phyloP scores from a whole-genome alignment of 352 stramenopile species.

The Phytophthora litchii region DNA sequence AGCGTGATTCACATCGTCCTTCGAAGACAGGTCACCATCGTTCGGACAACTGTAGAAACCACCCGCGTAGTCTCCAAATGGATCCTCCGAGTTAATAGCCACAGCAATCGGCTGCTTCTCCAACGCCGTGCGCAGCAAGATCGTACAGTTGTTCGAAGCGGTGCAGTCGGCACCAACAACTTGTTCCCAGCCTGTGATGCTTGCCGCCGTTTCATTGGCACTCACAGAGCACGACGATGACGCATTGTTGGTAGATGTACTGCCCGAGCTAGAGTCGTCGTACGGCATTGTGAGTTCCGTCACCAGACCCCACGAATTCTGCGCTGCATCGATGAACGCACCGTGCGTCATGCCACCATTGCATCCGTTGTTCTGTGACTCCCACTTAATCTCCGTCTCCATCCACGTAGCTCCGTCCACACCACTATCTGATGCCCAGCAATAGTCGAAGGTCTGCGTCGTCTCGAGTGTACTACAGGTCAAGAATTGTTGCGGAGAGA shows the following conservation, averaged over 20 bases:
- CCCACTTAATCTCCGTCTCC: slow-evolving; percentile 68
- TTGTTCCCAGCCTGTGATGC: slow-evolving; percentile 74
- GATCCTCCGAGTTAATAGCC: slow-evolving; percentile 73
- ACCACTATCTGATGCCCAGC: slow-evolving; percentile 55
- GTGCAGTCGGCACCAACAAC: slow-evolving; percentile 67
- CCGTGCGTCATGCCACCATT: slow-evolving; percentile 85
- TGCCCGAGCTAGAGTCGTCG: slow-evolving; percentile 42
- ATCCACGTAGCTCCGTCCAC: slow-evolving; percentile 63
- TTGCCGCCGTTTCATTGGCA: slow-evolving; percentile 63
- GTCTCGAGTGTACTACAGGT: slow-evolving; percentile 69
- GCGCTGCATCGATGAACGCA: slow-evolving; percentile 73
- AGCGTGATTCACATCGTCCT: slow-evolving; percentile 78
- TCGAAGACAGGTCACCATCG: slow-evolving; percentile 59
- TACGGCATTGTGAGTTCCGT: slow-evolving; percentile 80
- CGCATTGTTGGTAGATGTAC: slow-evolving; percentile 29
- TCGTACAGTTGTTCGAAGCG: slow-evolving; percentile 49
- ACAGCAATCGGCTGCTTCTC: slow-evolving; percentile 75
- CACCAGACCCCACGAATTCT: slow-evolving; percentile 65
- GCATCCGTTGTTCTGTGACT: slow-evolving; percentile 78
- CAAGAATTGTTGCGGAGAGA: slow-evolving; percentile 83
- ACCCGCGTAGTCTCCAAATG: slow-evolving; percentile 73
- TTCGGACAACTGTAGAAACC: slow-evolving; percentile 79
- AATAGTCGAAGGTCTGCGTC: slow-evolving; percentile 79
- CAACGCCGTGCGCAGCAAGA: slow-evolving; percentile 59
- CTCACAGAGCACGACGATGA: slow-evolving; percentile 41